Evolutionary conservation across 1,284 basidiomycete species (phyloP).

Genomic region (Ustilago lituana): DNA sequence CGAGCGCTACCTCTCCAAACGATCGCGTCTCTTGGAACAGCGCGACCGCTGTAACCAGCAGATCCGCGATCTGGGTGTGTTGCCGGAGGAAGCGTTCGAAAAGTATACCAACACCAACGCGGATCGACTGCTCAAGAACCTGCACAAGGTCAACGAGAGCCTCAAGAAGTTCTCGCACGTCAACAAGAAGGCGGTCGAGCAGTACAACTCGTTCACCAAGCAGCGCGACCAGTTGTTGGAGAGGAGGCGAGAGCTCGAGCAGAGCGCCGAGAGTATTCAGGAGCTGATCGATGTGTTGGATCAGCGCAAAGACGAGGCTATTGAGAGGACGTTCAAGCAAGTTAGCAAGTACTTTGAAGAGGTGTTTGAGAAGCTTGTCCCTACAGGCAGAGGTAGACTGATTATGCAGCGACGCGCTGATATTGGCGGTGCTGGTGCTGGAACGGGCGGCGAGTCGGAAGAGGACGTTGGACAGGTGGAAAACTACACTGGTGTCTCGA

Average conservation of each 20-base stretch:
- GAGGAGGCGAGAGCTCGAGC: constrained; percentile 88
- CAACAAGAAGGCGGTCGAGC: constrained; percentile 99
- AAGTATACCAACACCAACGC: constrained; percentile 84
- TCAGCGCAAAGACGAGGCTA: constrained; percentile 96
- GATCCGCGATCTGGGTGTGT: constrained; percentile 92
- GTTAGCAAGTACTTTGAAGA: constrained; percentile 96
- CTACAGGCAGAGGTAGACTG: constrained; percentile 86
- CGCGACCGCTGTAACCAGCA: constrained; percentile 93
- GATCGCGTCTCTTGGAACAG: constrained; percentile 81
- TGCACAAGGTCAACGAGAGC: constrained; percentile 88
- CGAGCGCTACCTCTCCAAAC: constrained; percentile 90
- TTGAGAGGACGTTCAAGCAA: constrained; percentile 97
- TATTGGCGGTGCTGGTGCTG: constrained; percentile 68
- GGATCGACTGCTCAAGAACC: constrained; percentile 87
- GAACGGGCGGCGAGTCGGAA: constrained; percentile 68
- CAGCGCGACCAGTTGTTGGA: constrained; percentile 89
- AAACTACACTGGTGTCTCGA: constrained; percentile 95
- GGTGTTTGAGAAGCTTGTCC: constrained; percentile 96
- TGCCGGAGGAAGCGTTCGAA: constrained; percentile 96
- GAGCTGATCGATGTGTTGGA: constrained; percentile 95
- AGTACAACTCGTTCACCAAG: constrained; percentile 96
- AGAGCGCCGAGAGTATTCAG: constrained; percentile 86
- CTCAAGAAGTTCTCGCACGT: constrained; percentile 97
- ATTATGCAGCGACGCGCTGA: constrained; percentile 91
- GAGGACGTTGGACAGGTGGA: constrained; percentile 74